Evolutionary conservation across 208 protist species (phyloP).

Genomic region (Blechomonas ayalai): DNA sequence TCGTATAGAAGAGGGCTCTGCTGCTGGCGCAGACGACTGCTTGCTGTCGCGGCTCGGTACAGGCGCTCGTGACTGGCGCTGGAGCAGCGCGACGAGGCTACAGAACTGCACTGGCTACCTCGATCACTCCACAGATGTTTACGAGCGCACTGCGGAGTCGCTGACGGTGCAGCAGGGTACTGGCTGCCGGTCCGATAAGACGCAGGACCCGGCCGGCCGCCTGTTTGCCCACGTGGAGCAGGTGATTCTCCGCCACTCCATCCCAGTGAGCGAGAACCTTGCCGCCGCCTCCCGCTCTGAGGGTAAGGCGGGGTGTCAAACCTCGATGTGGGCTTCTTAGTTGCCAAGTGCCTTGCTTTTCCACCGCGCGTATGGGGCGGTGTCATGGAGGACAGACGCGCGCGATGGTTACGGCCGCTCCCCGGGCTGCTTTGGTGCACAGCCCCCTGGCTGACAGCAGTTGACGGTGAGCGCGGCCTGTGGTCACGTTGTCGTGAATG

Average conservation of each 20-base stretch:
- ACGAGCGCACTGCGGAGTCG: too few relatives aligned
- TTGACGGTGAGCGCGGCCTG: too few relatives aligned
- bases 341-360: neutral
- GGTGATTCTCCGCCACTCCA: slow-evolving; percentile 38
- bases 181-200: too few relatives aligned
- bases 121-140: slow-evolving; percentile 7
- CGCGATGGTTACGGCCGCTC: too few relatives aligned
- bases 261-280: neutral
- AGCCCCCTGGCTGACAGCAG: too few relatives aligned
- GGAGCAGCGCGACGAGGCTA: slow-evolving; percentile 16
- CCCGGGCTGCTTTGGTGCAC: too few relatives aligned
- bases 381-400: too few relatives aligned
- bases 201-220: slow-evolving; percentile 15
- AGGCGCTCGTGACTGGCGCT: slow-evolving; percentile 43
- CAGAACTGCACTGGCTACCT: slow-evolving; percentile 18
- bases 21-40: slow-evolving; percentile 31
- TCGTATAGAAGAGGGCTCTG: neutral
- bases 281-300: neutral
- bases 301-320: slow-evolving; percentile 17
- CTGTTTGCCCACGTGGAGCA: slow-evolving; percentile 38
- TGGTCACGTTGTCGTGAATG: too few relatives aligned
- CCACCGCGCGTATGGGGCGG: too few relatives aligned
- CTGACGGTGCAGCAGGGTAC: too few relatives aligned
- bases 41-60: slow-evolving; percentile 58
- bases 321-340: slow-evolving; percentile 7